Base-by-base conservation (phyloP, 805 yeast genomes). In the Deakozyma indianensis region DNA sequence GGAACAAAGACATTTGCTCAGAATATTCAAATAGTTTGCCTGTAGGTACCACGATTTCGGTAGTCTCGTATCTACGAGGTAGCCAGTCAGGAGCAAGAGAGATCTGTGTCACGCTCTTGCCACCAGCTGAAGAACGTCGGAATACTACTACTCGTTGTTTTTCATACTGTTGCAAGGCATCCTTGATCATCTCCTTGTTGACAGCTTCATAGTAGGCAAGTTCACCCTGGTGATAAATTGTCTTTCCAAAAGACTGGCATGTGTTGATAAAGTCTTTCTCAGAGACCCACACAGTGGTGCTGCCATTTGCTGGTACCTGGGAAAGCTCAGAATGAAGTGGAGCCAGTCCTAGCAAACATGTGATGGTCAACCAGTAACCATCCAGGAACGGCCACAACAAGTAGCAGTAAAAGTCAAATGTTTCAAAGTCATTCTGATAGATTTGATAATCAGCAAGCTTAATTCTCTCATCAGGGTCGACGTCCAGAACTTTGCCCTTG, bases 301-400 rank as follows among this genome's bases (percentile, higher is more conserved):
- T n/a, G 7, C 5, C 18, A n/a, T n/a, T 32, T 5, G 11, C 16
- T 9, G 18, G 18, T 7, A 11, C 7, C 38, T n/a, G 18, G 5
- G 38, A 7, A n/a, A 32, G 7, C 18, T 32, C 38, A 9, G 9
- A 14, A n/a, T 32, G 38, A 5, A 32, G 18, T 9, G 49, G 42
- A 3, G 63, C 58, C 44, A 67, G 51, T 24, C 62, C 49, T 44
- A 60, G 59, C 47, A 67, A 47, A 20, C 69, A 50, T 24, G 63
- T 53, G 4, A 65, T 55, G 2, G 65, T 63, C 18, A 65, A 51
- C 69, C 70, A 67, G 54, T 62, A 67, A 9, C 70, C 70, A 35
- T 67, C 71, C 40, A 66, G 55, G 48, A 62, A 67, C 2, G 71
- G 71, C 71, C 71, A 67, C 23, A 67, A 54, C 41, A 67, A 50